Percentiles rank a stretch among this genome's conserved stretches.
Evolutionary conservation across 2,329 filamentous ascomycete species (phyloP).

Genomic region (Penicillium brevicompactum): DNA sequence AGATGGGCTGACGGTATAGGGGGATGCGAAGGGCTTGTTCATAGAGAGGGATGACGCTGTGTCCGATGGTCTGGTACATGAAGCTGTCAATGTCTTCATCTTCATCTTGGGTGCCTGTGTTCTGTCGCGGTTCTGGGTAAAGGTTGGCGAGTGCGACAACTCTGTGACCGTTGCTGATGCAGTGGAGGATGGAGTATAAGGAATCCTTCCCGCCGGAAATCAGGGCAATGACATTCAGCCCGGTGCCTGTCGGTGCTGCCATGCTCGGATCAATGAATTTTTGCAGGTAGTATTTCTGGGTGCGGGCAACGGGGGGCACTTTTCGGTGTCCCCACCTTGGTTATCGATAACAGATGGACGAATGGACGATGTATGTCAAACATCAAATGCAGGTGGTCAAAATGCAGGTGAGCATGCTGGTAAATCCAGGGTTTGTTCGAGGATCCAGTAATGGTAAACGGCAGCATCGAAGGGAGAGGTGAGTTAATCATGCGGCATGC

Average conservation of each 20-base stretch:
- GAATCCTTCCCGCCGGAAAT: slow-evolving; percentile 98
- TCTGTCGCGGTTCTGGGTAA: slow-evolving; percentile 56
- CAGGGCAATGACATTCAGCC: slow-evolving; percentile 78
- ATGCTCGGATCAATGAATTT: slow-evolving; percentile 33
- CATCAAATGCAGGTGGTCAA: not conserved
- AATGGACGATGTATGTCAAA: not conserved
- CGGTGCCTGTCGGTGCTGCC: slow-evolving; percentile 19
- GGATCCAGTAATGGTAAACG: too few species aligned
- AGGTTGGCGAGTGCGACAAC: slow-evolving; percentile 90
- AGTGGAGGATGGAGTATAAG: slow-evolving; percentile 90
- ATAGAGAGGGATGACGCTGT: slow-evolving; percentile 83
- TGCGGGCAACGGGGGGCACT: slow-evolving; percentile 9
- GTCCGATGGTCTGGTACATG: slow-evolving; percentile 99
- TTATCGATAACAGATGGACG: slow-evolving; percentile 5
- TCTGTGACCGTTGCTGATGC: slow-evolving; percentile 78
- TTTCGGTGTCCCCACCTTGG: slow-evolving; percentile 10
- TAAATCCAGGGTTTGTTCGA: too few species aligned
- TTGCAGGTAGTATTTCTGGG: slow-evolving; percentile 1
- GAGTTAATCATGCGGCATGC: not conserved
- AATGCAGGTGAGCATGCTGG: not conserved
- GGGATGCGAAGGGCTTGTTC: slow-evolving; percentile 76
- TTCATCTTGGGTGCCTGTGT: slow-evolving; percentile 12
- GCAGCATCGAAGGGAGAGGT: not conserved
- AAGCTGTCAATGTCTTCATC: slow-evolving; percentile 83
- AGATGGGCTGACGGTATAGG: slow-evolving; percentile 78